These are phyloP conservation scores for Candida maesae DNA, from an alignment of 805 yeast genomes.

Conservation along the genomic window DNA sequence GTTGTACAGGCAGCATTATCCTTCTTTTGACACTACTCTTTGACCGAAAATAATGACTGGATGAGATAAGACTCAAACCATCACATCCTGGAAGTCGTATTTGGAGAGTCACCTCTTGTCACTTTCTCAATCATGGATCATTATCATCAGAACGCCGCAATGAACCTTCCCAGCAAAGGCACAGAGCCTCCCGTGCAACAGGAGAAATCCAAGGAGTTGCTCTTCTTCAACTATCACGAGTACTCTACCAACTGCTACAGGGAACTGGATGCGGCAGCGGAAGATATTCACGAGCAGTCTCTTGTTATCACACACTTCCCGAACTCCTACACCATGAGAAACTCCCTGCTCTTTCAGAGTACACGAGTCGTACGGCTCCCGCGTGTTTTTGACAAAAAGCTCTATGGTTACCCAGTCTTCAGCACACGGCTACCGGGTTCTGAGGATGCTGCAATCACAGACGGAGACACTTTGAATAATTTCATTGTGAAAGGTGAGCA, in stretches of 20 bases:
- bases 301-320: slow-evolving; percentile 66
- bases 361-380: slow-evolving; percentile 69
- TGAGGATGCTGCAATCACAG: slow-evolving; percentile 57
- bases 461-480: slow-evolving; percentile 7
- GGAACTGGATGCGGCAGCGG: slow-evolving; percentile 16
- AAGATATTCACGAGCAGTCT: slow-evolving; percentile 31
- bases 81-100: no score
- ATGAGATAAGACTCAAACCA: no score
- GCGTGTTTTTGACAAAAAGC: slow-evolving; percentile 38
- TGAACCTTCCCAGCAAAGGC: slow-evolving; percentile 20
- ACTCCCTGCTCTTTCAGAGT: slow-evolving; percentile 27
- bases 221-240: slow-evolving; percentile 70
- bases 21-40: no score
- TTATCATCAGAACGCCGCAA: no score
- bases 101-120: no score
- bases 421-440: slow-evolving; percentile 52
- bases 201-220: slow-evolving; percentile 12
- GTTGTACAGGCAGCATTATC: no score
- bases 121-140: no score
- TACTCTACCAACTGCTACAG: slow-evolving; percentile 37
- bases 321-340: slow-evolving; percentile 40
- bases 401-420: slow-evolving; percentile 48
- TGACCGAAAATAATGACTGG: no score
- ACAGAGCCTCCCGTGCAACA: not conserved
- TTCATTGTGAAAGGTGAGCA: slow-evolving; percentile 33